Evolutionary conservation across 495 filamentous ascomycete species (phyloP), one percentile per base, ranked within the genome.

Genomic region (Annulohypoxylon nitens): DNA sequence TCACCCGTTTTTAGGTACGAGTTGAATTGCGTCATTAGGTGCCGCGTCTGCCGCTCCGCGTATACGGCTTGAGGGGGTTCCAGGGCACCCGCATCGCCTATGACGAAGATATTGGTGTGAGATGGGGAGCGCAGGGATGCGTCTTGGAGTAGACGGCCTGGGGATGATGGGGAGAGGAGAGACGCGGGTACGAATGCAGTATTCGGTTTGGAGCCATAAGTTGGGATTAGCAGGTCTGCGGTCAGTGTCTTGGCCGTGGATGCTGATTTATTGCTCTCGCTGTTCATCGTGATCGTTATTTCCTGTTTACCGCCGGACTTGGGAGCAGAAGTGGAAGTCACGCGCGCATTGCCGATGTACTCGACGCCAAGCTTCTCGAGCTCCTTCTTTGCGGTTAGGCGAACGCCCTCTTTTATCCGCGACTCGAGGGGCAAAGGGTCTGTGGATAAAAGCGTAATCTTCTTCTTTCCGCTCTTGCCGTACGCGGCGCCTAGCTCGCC

Each of bases 221-320:
- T 77, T 12, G 86, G 84, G 8, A 87, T 69, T 61, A 82, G 81
- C 12, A 85, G 71, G 69, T 87, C 84, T 0, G 79, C 78, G 3
- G 70, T 34, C 11, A 82, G 65, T 41, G 76, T 80, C 54, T 73
- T 77, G 8, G 58, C 69, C 43, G 76, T 79, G 12, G 41, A 11
- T 3, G 41, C 12, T 4, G 41, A 45, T 55, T 71, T 76, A 6
- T 65, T 66, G 30, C 73, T 67, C 45, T 65, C 61, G 43, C 66
- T 61, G 51, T 74, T 71, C 43, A 65, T 50, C 20, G 68, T 61
- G 45, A 81, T 76, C 39, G 51, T 66, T 23, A 61, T 63, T 16
- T 64, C 62, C 14, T 58, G 65, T 12, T 55, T 60, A n/a, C 64
- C 47, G 7, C 59, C 50, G 4, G 50, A 67, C 1, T 12, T 33